Evolutionary conservation across 2,329 filamentous ascomycete genomes (phyloP).

Genomic region (Xylariaceae sp.): DNA sequence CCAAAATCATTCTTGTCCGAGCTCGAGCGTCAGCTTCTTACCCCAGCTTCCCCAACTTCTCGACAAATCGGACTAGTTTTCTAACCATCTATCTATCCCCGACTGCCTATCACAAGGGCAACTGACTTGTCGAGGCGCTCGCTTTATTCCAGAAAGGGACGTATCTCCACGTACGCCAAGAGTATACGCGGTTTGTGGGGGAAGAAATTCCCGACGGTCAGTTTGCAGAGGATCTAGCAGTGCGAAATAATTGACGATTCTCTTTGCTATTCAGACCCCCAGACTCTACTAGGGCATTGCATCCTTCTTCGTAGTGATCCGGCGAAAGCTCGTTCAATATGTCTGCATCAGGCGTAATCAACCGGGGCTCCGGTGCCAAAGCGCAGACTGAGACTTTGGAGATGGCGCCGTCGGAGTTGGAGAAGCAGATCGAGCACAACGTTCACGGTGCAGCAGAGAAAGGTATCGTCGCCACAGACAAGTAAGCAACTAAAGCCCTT

Average conservation of each 20-base stretch:
- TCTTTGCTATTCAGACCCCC: no score
- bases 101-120: no score
- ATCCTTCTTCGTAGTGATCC: neutral
- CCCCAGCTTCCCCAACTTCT: neutral
- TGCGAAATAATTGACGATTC: no score
- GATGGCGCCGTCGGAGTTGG: neutral
- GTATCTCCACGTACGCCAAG: conserved; percentile 6
- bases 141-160: neutral
- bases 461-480: conserved; percentile 54
- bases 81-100: no score
- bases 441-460: conserved; percentile 46
- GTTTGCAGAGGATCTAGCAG: neutral
- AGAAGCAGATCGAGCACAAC: conserved; percentile 28
- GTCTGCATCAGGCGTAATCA: neutral
- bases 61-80: no score
- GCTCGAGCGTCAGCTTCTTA: neutral
- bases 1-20: neutral
- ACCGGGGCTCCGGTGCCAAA: conserved; percentile 11
- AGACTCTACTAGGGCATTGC: neutral
- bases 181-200: conserved; percentile 3
- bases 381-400: conserved; percentile 14
- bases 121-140: neutral
- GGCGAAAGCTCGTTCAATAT: neutral
- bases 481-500: conserved; percentile 38
- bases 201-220: neutral